A percentile compares a stretch with the other conserved stretches of the same genome.
These are phyloP conservation scores for Trifolium dubium DNA, from an alignment of 306 rosid genomes.

Conservation along the genomic window DNA sequence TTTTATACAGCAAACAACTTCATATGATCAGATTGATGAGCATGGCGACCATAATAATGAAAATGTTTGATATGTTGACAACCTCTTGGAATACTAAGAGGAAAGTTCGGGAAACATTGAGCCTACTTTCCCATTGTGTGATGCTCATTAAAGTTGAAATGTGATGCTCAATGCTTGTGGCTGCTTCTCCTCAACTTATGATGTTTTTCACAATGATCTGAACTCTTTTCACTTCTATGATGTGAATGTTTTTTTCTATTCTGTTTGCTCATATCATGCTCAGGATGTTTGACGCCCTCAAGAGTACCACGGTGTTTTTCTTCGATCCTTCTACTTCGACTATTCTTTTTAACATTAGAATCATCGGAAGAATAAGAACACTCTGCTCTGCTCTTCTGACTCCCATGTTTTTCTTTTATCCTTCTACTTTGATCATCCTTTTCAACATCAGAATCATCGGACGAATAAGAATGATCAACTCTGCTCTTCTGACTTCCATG, in stretches of 20 bases:
- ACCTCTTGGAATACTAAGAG: conserved; percentile 30
- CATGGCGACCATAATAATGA: background rate
- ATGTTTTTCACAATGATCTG: conserved; percentile 40
- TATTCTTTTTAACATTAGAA: conserved; percentile 38
- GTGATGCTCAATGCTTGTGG: conserved; percentile 42
- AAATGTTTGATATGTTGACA: conserved; percentile 21
- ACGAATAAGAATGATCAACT: background rate
- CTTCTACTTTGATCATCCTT: background rate
- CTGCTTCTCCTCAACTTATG: conserved; percentile 34
- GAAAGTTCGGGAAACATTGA: conserved; percentile 30
- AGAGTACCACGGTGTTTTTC: background rate
- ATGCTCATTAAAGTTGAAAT: conserved; percentile 40
- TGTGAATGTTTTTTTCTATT: conserved; percentile 36
- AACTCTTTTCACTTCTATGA: conserved; percentile 38
- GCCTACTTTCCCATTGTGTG: conserved; percentile 24
- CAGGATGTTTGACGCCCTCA: conserved; percentile 29
- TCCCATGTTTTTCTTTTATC: background rate
- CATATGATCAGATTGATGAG: background rate
- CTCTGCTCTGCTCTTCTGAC: conserved; percentile 35
- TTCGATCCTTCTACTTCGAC: conserved; percentile 38
- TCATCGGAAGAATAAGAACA: conserved; percentile 42
- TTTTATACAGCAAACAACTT: background rate
- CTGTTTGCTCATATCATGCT: conserved; percentile 39
- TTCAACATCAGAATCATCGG: background rate
- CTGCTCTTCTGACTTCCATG: conserved; percentile 36